These are phyloP conservation scores for Hyphopichia pseudoburtonii DNA, from an alignment of 1,139 yeast genomes.

Conservation along the genomic window DNA sequence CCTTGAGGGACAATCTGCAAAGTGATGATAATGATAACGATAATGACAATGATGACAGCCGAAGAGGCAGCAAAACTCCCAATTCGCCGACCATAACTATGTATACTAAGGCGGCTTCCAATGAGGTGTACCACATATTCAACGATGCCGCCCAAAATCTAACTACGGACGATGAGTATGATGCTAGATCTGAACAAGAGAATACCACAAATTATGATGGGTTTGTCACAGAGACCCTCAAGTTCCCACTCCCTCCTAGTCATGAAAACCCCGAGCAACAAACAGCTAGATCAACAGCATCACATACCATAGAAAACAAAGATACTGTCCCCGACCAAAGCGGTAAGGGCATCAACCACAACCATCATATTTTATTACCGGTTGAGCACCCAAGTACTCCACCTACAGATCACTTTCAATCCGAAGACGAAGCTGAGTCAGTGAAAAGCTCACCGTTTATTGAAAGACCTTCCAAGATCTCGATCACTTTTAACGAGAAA, in stretches of 20 bases:
- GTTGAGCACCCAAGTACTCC: conserved; percentile 24
- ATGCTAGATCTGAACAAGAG: conserved; percentile 25
- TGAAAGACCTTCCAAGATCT: conserved; percentile 30
- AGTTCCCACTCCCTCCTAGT: conserved; percentile 4
- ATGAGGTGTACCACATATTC: conserved; percentile 76
- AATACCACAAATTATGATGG: conserved; percentile 47
- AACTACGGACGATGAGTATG: conserved; percentile 30
- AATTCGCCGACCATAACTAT: conserved; percentile 78
- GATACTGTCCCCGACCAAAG: too few species aligned
- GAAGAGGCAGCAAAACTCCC: conserved; percentile 26
- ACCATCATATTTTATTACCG: too few species aligned
- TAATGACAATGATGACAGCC: background rate
- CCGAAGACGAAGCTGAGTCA: conserved; percentile 14
- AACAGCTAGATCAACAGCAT: conserved; percentile 7
- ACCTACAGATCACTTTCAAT: conserved; percentile 29
- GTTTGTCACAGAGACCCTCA: conserved; percentile 52
- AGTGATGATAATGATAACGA: conserved; percentile 7
- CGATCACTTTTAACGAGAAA: conserved; percentile 4
- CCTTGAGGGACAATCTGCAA: conserved; percentile 26
- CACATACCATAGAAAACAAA: conserved; percentile 31
- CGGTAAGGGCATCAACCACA: background rate
- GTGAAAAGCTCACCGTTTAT: conserved; percentile 48
- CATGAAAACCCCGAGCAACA: conserved; percentile 5
- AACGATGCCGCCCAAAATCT: conserved; percentile 54
- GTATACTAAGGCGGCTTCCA: conserved; percentile 72